Evolutionary conservation across 352 stramenopile genomes (phyloP).

Genomic region (Hyaloperonospora brassicae): DNA sequence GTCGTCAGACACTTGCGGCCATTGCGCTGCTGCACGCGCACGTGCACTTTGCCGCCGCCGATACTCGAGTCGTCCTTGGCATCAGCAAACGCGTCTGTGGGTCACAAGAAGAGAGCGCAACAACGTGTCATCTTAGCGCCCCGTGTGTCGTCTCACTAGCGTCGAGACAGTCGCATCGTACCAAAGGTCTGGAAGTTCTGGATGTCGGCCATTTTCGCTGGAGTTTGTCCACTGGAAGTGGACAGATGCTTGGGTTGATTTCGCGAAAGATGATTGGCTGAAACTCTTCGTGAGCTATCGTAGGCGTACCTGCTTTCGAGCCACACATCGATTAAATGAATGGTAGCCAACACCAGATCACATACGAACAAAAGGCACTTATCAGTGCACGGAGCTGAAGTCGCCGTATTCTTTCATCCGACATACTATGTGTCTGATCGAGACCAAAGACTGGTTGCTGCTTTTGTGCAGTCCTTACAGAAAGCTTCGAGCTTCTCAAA

Average conservation of each 20-base stretch:
- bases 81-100: conserved; percentile 78
- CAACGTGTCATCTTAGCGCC: conserved; percentile 8
- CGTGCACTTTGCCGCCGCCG: conserved; percentile 90
- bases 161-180: conserved; percentile 27
- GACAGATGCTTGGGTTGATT: conserved; percentile 8
- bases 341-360: conserved; percentile 16
- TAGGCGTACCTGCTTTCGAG: too few species aligned
- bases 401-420: too few species aligned
- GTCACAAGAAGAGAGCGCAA: conserved; percentile 9
- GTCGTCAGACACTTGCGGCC: conserved; percentile 99
- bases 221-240: conserved; percentile 26
- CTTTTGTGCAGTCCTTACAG: too few species aligned
- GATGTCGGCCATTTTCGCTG: conserved; percentile 66
- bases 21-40: conserved; percentile 99
- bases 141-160: too few species aligned
- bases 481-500: too few species aligned
- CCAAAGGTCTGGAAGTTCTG: conserved; percentile 87
- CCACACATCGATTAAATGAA: conserved; percentile 16
- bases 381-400: too few species aligned
- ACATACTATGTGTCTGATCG: too few species aligned
- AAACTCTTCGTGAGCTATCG: conserved; percentile 1
- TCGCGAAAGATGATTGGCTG: conserved; percentile 14
- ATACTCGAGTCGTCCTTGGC: conserved; percentile 84
- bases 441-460: too few species aligned
- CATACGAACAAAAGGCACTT: too few species aligned